phyloP scores from a whole-genome alignment of 345 rosid genomes.

The Eucalyptus caleyi region DNA sequence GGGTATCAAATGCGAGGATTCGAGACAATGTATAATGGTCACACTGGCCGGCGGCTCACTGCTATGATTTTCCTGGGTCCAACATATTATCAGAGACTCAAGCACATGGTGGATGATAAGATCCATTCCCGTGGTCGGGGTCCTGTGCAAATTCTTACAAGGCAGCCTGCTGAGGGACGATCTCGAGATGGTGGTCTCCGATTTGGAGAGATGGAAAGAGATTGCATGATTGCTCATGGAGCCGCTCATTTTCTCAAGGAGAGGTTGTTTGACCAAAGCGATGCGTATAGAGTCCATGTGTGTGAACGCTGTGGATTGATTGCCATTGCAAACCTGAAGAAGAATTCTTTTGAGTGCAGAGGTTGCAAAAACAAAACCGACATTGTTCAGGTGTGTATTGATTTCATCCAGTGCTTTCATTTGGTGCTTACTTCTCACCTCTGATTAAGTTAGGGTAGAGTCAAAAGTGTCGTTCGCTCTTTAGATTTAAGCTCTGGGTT shows the following conservation, averaged over 20 bases:
- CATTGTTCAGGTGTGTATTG: slow-evolving; percentile 58
- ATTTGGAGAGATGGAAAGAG: slow-evolving; percentile 97
- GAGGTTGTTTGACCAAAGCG: slow-evolving; percentile 94
- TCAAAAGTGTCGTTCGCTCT: not conserved
- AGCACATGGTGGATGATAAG: slow-evolving; percentile 98
- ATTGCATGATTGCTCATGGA: slow-evolving; percentile 98
- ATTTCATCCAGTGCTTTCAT: not conserved
- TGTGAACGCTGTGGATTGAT: slow-evolving; percentile 89
- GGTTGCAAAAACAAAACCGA: slow-evolving; percentile 97
- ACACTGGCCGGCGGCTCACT: slow-evolving; percentile 78
- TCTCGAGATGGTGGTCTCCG: slow-evolving; percentile 98
- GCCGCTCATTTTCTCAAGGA: slow-evolving; percentile 92
- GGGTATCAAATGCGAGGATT: slow-evolving; percentile 98
- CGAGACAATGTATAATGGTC: slow-evolving; percentile 98
- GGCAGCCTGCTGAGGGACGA: slow-evolving; percentile 99
- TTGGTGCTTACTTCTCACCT: not conserved
- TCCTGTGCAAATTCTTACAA: slow-evolving; percentile 86
- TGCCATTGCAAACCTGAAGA: slow-evolving; percentile 90
- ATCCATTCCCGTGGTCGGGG: slow-evolving; percentile 98
- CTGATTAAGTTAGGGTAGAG: not conserved
- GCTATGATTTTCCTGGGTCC: slow-evolving; percentile 97
- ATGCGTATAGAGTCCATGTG: slow-evolving; percentile 92
- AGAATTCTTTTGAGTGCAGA: slow-evolving; percentile 88
- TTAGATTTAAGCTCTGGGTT: not conserved
- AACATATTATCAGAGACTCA: slow-evolving; percentile 89